Evolutionary conservation across 805 yeast species (phyloP).

Genomic region (Saccharomycopsis fibuligera): DNA sequence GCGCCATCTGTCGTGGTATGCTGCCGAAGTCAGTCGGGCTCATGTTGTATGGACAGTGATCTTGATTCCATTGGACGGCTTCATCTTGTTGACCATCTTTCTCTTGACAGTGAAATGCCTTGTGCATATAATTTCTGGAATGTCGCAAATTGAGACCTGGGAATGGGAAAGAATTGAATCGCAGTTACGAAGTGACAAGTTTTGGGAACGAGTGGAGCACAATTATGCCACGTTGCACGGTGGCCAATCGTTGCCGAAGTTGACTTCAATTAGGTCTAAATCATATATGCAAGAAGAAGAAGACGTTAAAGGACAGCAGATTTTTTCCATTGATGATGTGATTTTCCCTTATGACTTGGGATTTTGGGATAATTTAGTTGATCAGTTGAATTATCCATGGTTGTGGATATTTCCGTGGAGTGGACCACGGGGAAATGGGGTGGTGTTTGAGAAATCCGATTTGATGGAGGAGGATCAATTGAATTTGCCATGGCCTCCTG

Average conservation of each 20-base stretch:
- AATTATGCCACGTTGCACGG: slow-evolving; percentile 33
- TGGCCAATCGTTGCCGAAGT: slow-evolving; percentile 22
- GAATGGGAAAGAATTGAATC: slow-evolving; percentile 76
- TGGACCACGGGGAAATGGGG: slow-evolving; percentile 53
- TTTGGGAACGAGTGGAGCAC: slow-evolving; percentile 44
- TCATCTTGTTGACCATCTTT: slow-evolving; percentile 56
- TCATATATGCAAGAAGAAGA: slow-evolving; percentile 7
- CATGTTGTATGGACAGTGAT: slow-evolving; percentile 53
- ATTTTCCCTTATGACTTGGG: slow-evolving; percentile 84
- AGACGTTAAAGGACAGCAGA: slow-evolving; percentile 11
- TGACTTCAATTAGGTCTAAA: slow-evolving; percentile 15
- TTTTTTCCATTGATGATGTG: slow-evolving; percentile 52
- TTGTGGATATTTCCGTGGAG: slow-evolving; percentile 73
- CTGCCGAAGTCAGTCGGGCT: slow-evolving; percentile 46
- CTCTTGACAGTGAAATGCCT: slow-evolving; percentile 58
- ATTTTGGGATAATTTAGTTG: slow-evolving; percentile 43
- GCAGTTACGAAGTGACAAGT: slow-evolving; percentile 48
- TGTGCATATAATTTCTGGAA: slow-evolving; percentile 51
- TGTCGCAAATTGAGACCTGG: slow-evolving; percentile 91
- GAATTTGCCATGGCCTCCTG: slow-evolving; percentile 90
- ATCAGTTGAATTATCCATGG: slow-evolving; percentile 55
- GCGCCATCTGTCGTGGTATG: slow-evolving; percentile 45
- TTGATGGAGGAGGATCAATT: slow-evolving; percentile 48
- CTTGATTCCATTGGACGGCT: slow-evolving; percentile 45
- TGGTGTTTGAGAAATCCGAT: slow-evolving; percentile 50